phyloP scores from a whole-genome alignment of 163 green algal genomes.

The Scenedesmus sp. region DNA sequence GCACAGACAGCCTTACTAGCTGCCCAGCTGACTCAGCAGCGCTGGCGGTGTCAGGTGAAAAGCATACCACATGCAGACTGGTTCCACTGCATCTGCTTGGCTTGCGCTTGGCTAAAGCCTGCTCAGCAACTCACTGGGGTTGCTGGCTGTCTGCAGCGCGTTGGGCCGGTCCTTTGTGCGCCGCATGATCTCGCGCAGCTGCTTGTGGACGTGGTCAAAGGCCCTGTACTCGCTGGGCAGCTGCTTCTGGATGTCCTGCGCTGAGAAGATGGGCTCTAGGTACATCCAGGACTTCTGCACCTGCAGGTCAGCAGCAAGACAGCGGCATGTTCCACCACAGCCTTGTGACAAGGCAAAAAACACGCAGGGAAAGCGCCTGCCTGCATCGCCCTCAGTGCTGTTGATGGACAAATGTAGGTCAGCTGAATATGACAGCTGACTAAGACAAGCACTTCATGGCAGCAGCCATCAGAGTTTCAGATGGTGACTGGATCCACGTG shows the following conservation, averaged over 20 bases:
- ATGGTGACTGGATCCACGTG: too few species aligned
- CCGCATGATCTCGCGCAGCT: conserved; percentile 88
- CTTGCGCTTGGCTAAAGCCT: too few species aligned
- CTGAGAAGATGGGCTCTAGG: conserved; percentile 89
- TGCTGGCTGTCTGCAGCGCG: conserved; percentile 78
- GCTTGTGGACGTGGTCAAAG: conserved; percentile 87
- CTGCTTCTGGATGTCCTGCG: conserved; percentile 91
- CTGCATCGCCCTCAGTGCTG: neutral
- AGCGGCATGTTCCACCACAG: neutral
- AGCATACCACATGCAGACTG: too few species aligned
- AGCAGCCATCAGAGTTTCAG: too few species aligned
- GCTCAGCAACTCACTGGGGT: conserved; percentile 61
- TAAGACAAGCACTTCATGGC: neutral
- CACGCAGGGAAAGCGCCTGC: neutral
- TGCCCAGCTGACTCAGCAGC: too few species aligned
- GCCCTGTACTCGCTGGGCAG: conserved; percentile 84
- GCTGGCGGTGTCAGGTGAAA: neutral
- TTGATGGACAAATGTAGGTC: neutral
- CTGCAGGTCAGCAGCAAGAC: conserved; percentile 5
- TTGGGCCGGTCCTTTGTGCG: conserved; percentile 78
- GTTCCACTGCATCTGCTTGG: too few species aligned
- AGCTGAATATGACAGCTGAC: too few species aligned
- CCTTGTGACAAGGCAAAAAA: neutral
- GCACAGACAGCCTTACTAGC: neutral
- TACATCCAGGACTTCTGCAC: conserved; percentile 92